A percentile compares a stretch with the other conserved stretches of the same genome.
phyloP scores from a whole-genome alignment of 129 eudicot genomes.

The Chrysanthemum lavandulifolium region DNA sequence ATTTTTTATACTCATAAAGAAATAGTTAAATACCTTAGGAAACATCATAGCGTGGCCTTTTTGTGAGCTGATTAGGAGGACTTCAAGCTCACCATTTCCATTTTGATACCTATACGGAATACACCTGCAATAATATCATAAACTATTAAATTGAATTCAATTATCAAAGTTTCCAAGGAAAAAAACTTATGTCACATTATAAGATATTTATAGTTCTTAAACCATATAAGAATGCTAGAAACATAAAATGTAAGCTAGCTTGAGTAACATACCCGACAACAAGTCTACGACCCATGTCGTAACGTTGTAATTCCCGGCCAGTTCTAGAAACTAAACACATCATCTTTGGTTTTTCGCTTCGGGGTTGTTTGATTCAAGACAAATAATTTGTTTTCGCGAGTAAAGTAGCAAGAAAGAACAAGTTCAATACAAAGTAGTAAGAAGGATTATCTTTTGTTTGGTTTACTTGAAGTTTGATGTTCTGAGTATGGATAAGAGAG shows the following conservation, averaged over 20 bases:
- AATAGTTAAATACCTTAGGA: constrained; percentile 58
- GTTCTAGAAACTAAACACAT: constrained; percentile 66
- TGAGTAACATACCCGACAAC: constrained; percentile 61
- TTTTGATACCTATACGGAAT: constrained; percentile 68
- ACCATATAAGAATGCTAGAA: not conserved
- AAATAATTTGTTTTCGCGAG: not conserved
- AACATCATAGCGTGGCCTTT: constrained; percentile 82
- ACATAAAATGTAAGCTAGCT: not conserved
- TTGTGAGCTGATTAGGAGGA: constrained; percentile 76
- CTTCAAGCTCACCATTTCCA: constrained; percentile 52
- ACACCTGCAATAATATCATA: constrained; percentile 46
- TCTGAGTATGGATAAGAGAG: constrained; percentile 32
- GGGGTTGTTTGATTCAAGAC: not conserved
- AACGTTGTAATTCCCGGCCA: constrained; percentile 77
- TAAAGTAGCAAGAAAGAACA: not conserved
- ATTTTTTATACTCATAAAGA: not conserved
- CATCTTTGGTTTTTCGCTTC: constrained; percentile 36
- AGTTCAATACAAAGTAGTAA: not conserved
- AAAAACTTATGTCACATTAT: not conserved
- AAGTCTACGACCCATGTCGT: constrained; percentile 69
- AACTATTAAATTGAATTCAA: not conserved
- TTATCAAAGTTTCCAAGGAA: not conserved
- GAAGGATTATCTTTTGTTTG: not conserved
- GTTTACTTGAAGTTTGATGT: not conserved
- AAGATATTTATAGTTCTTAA: not conserved